phyloP scores from a whole-genome alignment of 1,139 yeast genomes.

The Suhomyces bribrorum region DNA sequence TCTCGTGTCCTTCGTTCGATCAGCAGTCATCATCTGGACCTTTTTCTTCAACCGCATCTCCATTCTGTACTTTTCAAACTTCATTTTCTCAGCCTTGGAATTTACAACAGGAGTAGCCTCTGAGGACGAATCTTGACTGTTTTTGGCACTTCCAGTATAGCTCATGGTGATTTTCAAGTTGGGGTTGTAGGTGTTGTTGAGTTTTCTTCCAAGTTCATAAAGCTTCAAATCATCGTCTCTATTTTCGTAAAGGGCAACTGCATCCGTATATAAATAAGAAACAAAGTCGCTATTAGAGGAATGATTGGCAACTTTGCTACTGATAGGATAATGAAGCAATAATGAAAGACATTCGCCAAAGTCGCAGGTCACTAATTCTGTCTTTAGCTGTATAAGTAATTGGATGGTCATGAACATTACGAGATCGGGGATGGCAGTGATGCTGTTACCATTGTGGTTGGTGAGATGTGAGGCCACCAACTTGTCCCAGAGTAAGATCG shows the following conservation, averaged over 20 bases:
- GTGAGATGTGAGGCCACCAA: constrained; percentile 36
- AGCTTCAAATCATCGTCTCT: constrained; percentile 40
- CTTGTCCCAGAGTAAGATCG: constrained; percentile 59
- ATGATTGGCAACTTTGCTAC: constrained; percentile 18
- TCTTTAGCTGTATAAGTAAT: constrained; percentile 52
- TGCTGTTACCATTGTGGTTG: constrained; percentile 17
- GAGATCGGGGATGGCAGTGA: constrained; percentile 36
- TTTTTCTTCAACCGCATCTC: constrained; percentile 49
- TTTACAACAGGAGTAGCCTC: constrained; percentile 17
- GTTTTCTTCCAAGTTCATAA: constrained; percentile 41
- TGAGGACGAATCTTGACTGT: constrained; percentile 18
- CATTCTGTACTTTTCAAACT: constrained; percentile 43
- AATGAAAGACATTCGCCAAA: constrained; percentile 62
- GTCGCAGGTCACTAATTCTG: constrained; percentile 53
- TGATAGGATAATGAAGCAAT: constrained; percentile 58
- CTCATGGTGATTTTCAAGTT: constrained; percentile 38
- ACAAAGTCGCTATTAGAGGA: constrained; percentile 22
- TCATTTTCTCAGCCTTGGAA: constrained; percentile 36
- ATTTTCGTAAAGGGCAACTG: constrained; percentile 30
- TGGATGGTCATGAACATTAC: constrained; percentile 54
- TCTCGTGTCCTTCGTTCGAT: neutral
- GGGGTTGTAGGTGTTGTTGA: constrained; percentile 40
- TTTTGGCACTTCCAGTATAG: constrained; percentile 23
- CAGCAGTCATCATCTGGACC: constrained; percentile 39
- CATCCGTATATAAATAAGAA: constrained; percentile 30